These are phyloP conservation scores for Scutellaria galericulata DNA, from an alignment of 257 asterid species.

Conservation along the genomic window DNA sequence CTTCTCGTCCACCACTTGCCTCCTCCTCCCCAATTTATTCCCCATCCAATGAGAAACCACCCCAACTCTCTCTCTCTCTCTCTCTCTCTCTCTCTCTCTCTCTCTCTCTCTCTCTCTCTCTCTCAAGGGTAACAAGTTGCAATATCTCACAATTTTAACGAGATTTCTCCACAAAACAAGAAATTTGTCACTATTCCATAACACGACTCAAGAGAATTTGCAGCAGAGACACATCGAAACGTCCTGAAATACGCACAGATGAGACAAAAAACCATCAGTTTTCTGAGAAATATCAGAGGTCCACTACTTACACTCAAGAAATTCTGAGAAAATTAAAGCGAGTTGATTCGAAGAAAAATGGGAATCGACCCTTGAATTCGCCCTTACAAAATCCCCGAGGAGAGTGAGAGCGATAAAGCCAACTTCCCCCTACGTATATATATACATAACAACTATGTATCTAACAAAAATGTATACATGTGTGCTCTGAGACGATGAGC, in stretches of 20 bases:
- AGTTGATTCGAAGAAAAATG: neutral
- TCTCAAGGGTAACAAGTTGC: slow-evolving; percentile 15
- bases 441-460: neutral
- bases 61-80: slow-evolving; percentile 26
- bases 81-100: neutral
- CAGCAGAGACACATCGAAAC: slow-evolving; percentile 31
- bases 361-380: slow-evolving; percentile 37
- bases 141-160: slow-evolving; percentile 39
- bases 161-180: slow-evolving; percentile 33
- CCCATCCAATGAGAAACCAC: slow-evolving; percentile 61
- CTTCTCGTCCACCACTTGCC: slow-evolving; percentile 98
- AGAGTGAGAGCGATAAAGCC: slow-evolving; percentile 10
- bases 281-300: slow-evolving; percentile 24
- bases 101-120: slow-evolving; percentile 1
- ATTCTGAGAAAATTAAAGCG: slow-evolving; percentile 13
- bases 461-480: neutral
- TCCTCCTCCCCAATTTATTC: slow-evolving; percentile 92
- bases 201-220: slow-evolving; percentile 30
- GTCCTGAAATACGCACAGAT: slow-evolving; percentile 34
- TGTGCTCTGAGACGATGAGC: neutral
- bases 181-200: slow-evolving; percentile 26
- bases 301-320: slow-evolving; percentile 34
- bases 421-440: slow-evolving; percentile 3
- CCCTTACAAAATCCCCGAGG: slow-evolving; percentile 25
- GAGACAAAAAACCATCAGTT: slow-evolving; percentile 25